Base-by-base conservation (phyloP, 1,284 basidiomycete genomes). In the Entoloma clypeatum region DNA sequence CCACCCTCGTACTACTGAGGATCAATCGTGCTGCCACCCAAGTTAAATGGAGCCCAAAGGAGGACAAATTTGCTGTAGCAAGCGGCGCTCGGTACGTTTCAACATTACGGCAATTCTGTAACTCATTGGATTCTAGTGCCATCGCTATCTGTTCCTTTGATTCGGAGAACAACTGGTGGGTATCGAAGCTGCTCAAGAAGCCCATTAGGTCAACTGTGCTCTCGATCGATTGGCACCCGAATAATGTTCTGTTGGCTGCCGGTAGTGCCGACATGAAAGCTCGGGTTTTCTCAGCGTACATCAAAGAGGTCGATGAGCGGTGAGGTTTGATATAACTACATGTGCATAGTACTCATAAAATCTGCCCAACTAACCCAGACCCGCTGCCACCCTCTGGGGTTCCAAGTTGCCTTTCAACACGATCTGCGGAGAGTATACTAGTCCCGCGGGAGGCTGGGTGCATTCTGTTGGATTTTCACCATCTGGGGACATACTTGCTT, bases 161-260 rank as follows among this genome's bases (percentile, higher is more conserved):
- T 61, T 75, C 88, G 17, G 93, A 97, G 69, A 95, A 92, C 69
- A 91, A 99, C 63, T 99, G 96, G 96, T 99, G 96, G 96, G 92
- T 97, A 2, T 87, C 94, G 14, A 93, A 92, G 63, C 88, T 92
- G 56, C 73, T 99, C 65, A 99, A 99, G 82, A 97, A 97, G 65
- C 96, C 96, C 9, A 82, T 96, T 46, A 70, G 90, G 50, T 91
- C 88, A 9, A 99, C 96, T 1, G 94, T 99, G 5, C 75, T 98
- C 19, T 81, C 86, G 7, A 69, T 99, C 54, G 95, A 98, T 57
- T 95, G 95, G 95, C 95, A 99, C 62, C 93, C 95, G 27, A 99
- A 95, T 71, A 93, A 92, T 58, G 91, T 99, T 7, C 74, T 99
- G 8, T 79, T 99, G 16, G 95, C 94, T 3, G 87, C 95, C 18